These are phyloP conservation scores for Phytophthora chlamydospora DNA, from an alignment of 352 stramenopile genomes.

Conservation along the genomic window DNA sequence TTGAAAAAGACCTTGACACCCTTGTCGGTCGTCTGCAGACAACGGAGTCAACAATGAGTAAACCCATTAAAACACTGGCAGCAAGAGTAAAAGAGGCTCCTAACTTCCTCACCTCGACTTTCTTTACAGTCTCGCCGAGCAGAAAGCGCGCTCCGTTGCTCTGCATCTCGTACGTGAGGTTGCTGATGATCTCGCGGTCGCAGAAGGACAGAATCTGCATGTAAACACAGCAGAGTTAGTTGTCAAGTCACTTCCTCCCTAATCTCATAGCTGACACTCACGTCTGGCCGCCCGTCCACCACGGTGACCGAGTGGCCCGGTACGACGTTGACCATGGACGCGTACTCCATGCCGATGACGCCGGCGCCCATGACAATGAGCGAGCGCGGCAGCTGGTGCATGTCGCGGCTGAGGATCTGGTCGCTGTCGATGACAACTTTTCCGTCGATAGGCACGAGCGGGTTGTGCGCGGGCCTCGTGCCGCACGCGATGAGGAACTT, in stretches of 20 bases:
- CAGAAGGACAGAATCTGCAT: conserved; percentile 82
- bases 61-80: neutral
- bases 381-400: conserved; percentile 70
- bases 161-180: conserved; percentile 90
- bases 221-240: neutral
- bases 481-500: conserved; percentile 89
- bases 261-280: conserved; percentile 29
- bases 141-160: conserved; percentile 89
- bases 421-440: conserved; percentile 85
- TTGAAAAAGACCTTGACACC: conserved; percentile 78
- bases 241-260: conserved; percentile 6
- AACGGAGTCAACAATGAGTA: neutral
- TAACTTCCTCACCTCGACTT: conserved; percentile 53
- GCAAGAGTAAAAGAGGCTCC: neutral
- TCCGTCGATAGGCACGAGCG: conserved; percentile 83
- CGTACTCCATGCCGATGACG: conserved; percentile 93
- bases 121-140: conserved; percentile 79
- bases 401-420: conserved; percentile 76
- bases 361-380: conserved; percentile 86
- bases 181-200: conserved; percentile 87
- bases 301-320: conserved; percentile 88
- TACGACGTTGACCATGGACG: conserved; percentile 91
- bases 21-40: conserved; percentile 46
- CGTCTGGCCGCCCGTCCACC: conserved; percentile 77
- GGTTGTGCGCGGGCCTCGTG: conserved; percentile 79